Base-by-base conservation (phyloP, 2,329 filamentous ascomycete genomes). In the Acarospora socialis region DNA sequence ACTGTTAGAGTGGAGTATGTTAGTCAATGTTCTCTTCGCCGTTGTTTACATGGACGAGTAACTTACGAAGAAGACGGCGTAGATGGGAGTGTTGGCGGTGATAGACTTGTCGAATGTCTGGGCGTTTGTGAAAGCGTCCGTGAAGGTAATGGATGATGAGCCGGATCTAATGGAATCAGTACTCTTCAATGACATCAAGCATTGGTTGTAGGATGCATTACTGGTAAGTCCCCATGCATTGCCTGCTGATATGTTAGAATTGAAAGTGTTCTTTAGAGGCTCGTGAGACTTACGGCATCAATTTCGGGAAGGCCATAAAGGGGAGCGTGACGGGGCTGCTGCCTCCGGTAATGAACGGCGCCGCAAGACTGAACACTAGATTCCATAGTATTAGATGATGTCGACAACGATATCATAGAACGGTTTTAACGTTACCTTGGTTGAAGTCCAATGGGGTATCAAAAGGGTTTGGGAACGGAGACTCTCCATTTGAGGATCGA, bases 321-420 rank as follows among this genome's bases (percentile, higher is more conserved):
- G 33, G 33, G 12, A 35, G 33, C 7, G 18, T 32, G 27, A 35
- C 33, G 3, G 33, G 33, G 13, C 27, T 31, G 19, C 15, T 32
- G 53, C 70, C 75, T 2, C 53, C 49, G 4, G 52, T 58, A 51
- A 77, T 73, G 54, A 76, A 77, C 35, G 57, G 57, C 0, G 69
- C 59, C 1, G 73, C 73, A 10, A 78, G 61, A 2, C 70, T 70
- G 59, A 63, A 74, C 22, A 77, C 72, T 45, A 65, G 52, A 48
- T 72, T 63, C 32, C 29, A 15, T 7, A 7, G 19, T 5, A 7
- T 15, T 18, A 16, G 28, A 8, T 7, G 7, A 30, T 30, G 28
- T n/a, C n/a, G n/a, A n/a, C n/a, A n/a, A n/a, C n/a, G n/a, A n/a
- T n/a, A n/a, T n/a, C n/a, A n/a, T n/a, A n/a, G n/a, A n/a, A n/a